phyloP scores from a whole-genome alignment of 495 filamentous ascomycete species.

The Neurospora tetrasperma region DNA sequence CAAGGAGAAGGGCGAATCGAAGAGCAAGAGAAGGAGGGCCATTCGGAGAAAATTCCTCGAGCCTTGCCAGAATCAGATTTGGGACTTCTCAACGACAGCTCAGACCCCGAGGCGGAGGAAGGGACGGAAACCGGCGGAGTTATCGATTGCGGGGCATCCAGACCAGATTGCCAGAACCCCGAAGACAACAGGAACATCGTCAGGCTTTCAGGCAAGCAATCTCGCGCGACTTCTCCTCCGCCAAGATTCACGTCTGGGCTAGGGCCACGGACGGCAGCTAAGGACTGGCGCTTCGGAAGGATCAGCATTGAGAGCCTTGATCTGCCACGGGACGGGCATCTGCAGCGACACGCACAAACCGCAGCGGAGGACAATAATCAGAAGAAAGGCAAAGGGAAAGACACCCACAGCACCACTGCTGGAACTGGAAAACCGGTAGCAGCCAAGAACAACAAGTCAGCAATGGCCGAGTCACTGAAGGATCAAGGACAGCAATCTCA shows the following conservation, averaged over 20 bases:
- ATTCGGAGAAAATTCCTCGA: not conserved
- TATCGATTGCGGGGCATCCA: conserved; percentile 34
- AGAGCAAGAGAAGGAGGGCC: not conserved
- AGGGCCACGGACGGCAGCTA: conserved; percentile 27
- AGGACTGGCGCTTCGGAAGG: conserved; percentile 39
- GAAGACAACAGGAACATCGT: conserved; percentile 18
- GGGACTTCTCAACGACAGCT: not conserved
- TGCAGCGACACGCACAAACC: not conserved
- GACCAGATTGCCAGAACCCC: conserved; percentile 10
- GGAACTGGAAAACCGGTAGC: not conserved
- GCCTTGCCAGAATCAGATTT: not conserved
- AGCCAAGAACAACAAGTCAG: not conserved
- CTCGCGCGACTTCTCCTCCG: conserved; percentile 22
- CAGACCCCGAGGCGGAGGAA: not conserved
- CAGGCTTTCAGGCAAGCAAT: conserved; percentile 22
- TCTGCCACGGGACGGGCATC: conserved; percentile 11
- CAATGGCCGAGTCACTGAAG: conserved; percentile 12
- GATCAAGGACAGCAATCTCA: not conserved
- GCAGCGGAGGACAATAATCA: not conserved
- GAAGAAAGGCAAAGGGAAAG: conserved; percentile 2
- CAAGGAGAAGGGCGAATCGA: not conserved
- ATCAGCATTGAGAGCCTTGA: conserved; percentile 37
- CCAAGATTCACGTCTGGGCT: conserved; percentile 25
- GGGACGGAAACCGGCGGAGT: conserved; percentile 12
- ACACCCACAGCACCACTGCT: not conserved